Conservation (phyloP, 495 filamentous ascomycete genomes). For the Penicillium arizonense region DNA sequence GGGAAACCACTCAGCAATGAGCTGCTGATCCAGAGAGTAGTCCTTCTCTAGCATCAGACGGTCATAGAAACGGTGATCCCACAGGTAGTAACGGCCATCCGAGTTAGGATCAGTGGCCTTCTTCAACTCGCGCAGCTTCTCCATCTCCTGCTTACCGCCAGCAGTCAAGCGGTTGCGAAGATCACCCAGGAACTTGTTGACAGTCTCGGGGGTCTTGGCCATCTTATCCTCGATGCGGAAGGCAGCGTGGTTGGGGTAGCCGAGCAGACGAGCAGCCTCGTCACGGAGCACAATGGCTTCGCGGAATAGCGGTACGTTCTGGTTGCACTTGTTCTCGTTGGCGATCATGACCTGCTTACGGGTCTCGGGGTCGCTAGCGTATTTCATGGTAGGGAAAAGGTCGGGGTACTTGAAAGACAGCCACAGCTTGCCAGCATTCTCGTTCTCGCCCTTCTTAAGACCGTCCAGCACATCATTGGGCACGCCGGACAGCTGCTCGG, state of each 20-base stretch:
- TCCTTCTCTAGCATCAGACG: constrained; percentile 90
- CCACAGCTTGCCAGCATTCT: constrained; percentile 63
- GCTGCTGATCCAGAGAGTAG: constrained; percentile 82
- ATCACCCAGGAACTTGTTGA: constrained; percentile 80
- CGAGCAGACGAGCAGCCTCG: constrained; percentile 86
- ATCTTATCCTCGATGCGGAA: constrained; percentile 96
- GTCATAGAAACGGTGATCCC: constrained; percentile 88
- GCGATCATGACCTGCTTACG: constrained; percentile 56
- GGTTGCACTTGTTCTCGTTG: constrained; percentile 80
- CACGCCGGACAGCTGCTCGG: constrained; percentile 59
- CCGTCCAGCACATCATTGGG: constrained; percentile 60
- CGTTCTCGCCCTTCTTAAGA: constrained; percentile 69
- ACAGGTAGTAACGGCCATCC: constrained; percentile 82
- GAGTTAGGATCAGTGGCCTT: constrained; percentile 63
- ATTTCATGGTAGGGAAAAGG: constrained; percentile 64
- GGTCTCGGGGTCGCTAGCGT: constrained; percentile 56
- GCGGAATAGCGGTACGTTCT: constrained; percentile 82
- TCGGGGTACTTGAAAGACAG: constrained; percentile 72
- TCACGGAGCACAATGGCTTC: constrained; percentile 87
- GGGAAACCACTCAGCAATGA: constrained; percentile 93
- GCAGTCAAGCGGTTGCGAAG: constrained; percentile 69
- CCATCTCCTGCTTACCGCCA: constrained; percentile 75
- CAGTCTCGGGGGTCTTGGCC: constrained; percentile 88
- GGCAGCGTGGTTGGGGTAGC: constrained; percentile 88
- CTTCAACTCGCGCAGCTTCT: constrained; percentile 73